Conservation (phyloP, 495 filamentous ascomycete genomes). For the Penicillium bialowiezense region DNA sequence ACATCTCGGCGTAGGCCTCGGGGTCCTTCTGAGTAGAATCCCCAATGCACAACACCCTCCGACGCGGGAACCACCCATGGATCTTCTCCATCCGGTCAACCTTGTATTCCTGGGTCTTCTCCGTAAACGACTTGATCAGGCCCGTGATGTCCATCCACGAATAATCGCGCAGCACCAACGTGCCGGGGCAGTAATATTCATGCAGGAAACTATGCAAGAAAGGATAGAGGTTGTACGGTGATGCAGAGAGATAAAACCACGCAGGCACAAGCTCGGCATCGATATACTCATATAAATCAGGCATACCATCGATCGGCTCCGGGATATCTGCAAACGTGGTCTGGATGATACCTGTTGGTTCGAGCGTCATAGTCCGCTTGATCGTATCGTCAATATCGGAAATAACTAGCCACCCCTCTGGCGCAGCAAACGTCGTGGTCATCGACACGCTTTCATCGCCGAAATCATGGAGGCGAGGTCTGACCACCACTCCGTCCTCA, state of each 20-base stretch:
- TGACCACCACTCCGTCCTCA: constrained; percentile 26
- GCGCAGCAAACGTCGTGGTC: constrained; percentile 69
- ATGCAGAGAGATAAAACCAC: constrained; percentile 93
- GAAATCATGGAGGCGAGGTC: constrained; percentile 36
- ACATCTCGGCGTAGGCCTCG: constrained; percentile 81
- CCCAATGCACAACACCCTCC: constrained; percentile 80
- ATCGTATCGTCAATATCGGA: constrained; percentile 97
- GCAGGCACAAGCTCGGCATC: constrained; percentile 58
- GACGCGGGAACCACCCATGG: constrained; percentile 67
- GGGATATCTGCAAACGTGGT: constrained; percentile 80
- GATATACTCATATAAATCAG: constrained; percentile 71
- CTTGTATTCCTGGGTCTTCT: constrained; percentile 86
- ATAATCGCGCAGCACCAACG: constrained; percentile 78
- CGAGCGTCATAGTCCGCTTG: constrained; percentile 81
- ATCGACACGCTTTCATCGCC: constrained; percentile 46
- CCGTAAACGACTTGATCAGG: constrained; percentile 74
- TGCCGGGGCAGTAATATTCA: constrained; percentile 69
- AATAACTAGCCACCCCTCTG: constrained; percentile 83
- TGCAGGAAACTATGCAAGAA: constrained; percentile 73
- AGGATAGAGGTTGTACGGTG: constrained; percentile 90
- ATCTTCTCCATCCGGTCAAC: constrained; percentile 75
- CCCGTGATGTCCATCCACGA: constrained; percentile 82
- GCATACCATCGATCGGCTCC: constrained; percentile 73
- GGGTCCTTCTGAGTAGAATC: constrained; percentile 92
- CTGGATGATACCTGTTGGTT: constrained; percentile 72